Base-by-base conservation (phyloP, 2,329 filamentous ascomycete species). In the Fusarium napiforme region DNA sequence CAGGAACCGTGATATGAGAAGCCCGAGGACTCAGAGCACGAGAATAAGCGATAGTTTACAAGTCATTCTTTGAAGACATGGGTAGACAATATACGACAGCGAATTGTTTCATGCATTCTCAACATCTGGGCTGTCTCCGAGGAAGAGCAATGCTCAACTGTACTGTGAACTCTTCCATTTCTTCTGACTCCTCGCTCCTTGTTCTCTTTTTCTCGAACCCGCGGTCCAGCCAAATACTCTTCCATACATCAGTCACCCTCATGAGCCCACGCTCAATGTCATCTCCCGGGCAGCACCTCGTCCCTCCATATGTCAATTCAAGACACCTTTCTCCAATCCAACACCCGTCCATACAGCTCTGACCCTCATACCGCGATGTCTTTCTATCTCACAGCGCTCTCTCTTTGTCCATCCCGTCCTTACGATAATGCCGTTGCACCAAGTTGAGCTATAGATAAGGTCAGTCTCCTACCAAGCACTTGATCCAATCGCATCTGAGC, bases 301-400 rank as follows among this genome's bases (percentile, higher is more conserved):
- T 46, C 19, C 19, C 26, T 47, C 45, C 12, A 18, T 7, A 15
- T 7, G 18, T 3, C 4, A 21, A 30, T 8, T 3, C 23, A 28
- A 49, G 7, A 9, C 4, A n/a, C 14, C 5, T 30, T 39, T 28
- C 5, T 12, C 50, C 16, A 8, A 7, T 26, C 34, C 34, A n/a
- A 4, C 9, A 5, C 9, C 18, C 14, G 28, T 12, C 10, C 16
- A 9, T 2, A 18, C 32, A 37, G 2, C 16, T 28, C 18, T 12
- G 9, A 28, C 5, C 9, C 16, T 19, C 14, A 21, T 15, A 2
- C 12, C 12, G 7, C 11, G 0, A 10, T 2, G 5, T 21, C 3
- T 28, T 19, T 15, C 3, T 11, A 2, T 15, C 36, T 3, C 7
- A 6, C 21, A 21, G 23, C 23, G 2, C 16, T 28, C 18, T 12